Base-by-base conservation (phyloP, 306 rosid genomes). In the Hippophae rhamnoides region DNA sequence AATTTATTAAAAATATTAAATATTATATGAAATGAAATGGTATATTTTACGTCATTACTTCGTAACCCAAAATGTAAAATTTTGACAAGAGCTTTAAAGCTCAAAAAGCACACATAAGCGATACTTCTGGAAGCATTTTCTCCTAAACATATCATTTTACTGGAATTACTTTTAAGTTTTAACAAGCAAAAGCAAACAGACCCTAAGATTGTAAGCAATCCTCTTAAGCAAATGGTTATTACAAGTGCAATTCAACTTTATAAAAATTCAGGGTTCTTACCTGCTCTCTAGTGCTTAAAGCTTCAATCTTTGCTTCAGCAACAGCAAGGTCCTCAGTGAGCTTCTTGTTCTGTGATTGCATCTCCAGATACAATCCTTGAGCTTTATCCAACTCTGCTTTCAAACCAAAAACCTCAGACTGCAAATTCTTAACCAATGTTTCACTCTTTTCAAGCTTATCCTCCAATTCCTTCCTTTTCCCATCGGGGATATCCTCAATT, bases 351-450 rank as follows among this genome's bases (percentile, higher is more conserved):
- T 75, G 83, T 43, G 79, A 71, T 71, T 78, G 82, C 67, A 89
- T 73, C 72, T 86, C 87, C 56, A 79, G 13, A 18, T 86, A 86
- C 59, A 77, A 72, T 55, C 72, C 74, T 47, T 68, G 81, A 56
- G 83, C 77, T 65, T 69, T 74, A 42, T 74, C 82, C 87, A 90
- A 74, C 69, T 84, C 95, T 18, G 71, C 86, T 71, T 79, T 84
- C 89, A 90, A 72, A 0, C 44, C 76, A 47, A 63, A 54, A 62
- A 90, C 73, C 62, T 84, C 84, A 66, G 76, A 71, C 73, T 79
- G 75, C 77, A 87, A 79, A 74, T 47, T 64, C 72, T 65, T 69
- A 47, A 82, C 76, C 88, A 84, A 76, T 67, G 52, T 69, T 66
- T 86, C 87, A 38, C 84, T 76, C 64, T 66, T 18, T 14, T 76